Conservation (phyloP, 2,329 filamentous ascomycete species). For the Trichoderma sp. region DNA sequence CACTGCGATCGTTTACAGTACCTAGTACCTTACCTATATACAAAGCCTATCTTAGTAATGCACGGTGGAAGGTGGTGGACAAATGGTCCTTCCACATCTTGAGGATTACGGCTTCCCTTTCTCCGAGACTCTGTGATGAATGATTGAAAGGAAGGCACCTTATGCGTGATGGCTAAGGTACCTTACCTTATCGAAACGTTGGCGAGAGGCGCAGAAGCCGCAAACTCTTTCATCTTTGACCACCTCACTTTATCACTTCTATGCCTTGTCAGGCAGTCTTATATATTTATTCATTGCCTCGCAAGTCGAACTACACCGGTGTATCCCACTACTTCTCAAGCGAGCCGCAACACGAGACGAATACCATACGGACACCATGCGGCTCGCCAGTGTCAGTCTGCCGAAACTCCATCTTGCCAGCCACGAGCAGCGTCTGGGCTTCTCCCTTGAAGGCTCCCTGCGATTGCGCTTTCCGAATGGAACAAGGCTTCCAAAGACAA, state of each 20-base stretch:
- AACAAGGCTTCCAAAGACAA: constrained; percentile 27
- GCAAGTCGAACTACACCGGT: no score
- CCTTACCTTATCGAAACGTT: no score
- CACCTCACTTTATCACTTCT: background rate
- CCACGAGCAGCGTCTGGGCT: constrained; percentile 33
- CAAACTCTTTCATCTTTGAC: background rate
- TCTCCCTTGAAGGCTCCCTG: constrained; percentile 36
- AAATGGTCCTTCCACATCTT: constrained; percentile 4
- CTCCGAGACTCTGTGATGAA: background rate
- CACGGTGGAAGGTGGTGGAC: constrained; percentile 11
- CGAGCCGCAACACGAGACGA: background rate
- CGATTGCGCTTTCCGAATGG: constrained; percentile 34
- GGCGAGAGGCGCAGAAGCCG: no score
- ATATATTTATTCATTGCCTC: no score
- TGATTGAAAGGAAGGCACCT: no score
- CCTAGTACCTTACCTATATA: background rate
- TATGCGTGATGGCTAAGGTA: no score
- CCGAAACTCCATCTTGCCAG: constrained; percentile 35
- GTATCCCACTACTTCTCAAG: no score
- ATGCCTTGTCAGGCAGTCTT: no score
- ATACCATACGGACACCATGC: constrained; percentile 18
- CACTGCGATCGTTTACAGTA: constrained; percentile 21
- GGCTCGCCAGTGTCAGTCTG: constrained; percentile 32
- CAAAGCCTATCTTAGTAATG: constrained; percentile 23
- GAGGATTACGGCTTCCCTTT: background rate